phyloP scores from a whole-genome alignment of 1,139 yeast genomes.

The Keqinozyma sinolaborantium region DNA sequence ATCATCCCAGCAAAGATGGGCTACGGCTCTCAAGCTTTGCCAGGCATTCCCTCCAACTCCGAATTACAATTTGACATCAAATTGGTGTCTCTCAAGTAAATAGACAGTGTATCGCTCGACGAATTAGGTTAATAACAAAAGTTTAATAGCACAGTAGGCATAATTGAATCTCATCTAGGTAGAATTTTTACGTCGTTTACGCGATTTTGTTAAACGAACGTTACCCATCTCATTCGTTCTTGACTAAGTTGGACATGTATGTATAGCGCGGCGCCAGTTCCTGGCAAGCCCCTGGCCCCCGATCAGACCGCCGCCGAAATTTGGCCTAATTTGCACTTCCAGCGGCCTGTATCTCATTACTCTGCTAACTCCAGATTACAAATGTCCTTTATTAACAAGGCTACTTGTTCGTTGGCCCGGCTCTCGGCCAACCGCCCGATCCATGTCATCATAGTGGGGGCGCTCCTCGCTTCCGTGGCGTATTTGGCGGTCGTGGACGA shows the following conservation, averaged over 20 bases:
- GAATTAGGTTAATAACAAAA: neutral
- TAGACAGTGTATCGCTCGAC: neutral
- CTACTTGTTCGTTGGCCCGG: conserved; percentile 49
- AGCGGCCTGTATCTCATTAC: conserved; percentile 1
- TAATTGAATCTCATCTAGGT: neutral
- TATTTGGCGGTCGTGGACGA: conserved; percentile 81
- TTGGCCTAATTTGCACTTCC: too few species aligned
- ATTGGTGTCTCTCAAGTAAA: conserved; percentile 81
- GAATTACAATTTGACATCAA: conserved; percentile 95
- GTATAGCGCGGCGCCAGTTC: neutral
- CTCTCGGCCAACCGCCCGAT: conserved; percentile 82
- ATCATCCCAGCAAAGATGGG: conserved; percentile 95
- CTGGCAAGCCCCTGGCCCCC: neutral
- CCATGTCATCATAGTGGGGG: conserved; percentile 74
- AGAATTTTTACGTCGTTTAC: conserved; percentile 1
- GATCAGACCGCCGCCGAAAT: neutral
- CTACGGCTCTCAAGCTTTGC: conserved; percentile 88
- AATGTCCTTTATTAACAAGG: conserved; percentile 19
- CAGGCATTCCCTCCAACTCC: conserved; percentile 97
- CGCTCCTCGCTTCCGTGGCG: conserved; percentile 76
- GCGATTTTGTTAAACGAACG: conserved; percentile 1
- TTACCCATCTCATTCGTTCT: neutral
- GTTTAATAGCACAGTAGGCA: neutral
- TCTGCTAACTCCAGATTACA: neutral
- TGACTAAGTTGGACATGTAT: neutral